phyloP scores from a whole-genome alignment of 768 basidiomycete species.

The Auricularia auricula-judae region DNA sequence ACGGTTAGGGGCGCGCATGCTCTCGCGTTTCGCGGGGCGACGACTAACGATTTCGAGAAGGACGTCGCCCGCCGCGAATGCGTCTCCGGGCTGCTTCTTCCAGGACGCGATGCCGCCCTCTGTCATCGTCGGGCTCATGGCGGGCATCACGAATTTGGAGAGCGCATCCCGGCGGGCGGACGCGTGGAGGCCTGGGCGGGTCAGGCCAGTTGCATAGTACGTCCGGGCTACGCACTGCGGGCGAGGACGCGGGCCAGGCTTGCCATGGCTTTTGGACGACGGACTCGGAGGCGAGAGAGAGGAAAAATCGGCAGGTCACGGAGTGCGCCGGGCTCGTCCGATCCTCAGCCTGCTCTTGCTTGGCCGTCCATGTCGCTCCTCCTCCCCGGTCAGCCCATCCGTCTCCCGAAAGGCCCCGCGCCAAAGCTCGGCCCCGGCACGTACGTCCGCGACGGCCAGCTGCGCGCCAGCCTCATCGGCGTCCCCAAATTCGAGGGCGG shows the following conservation, averaged over 20 bases:
- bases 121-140: conserved; percentile 99
- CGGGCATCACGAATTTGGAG: conserved; percentile 87
- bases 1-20: not conserved
- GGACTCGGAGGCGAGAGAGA: conserved; percentile 6
- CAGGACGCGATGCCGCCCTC: conserved; percentile 96
- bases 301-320: conserved; percentile 16
- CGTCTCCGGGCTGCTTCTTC: conserved; percentile 95
- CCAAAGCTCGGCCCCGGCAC: conserved; percentile 51
- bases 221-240: conserved; percentile 41
- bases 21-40: not conserved
- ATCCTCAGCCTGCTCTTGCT: conserved; percentile 17
- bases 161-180: conserved; percentile 72
- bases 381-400: conserved; percentile 73
- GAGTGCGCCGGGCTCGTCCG: conserved; percentile 14
- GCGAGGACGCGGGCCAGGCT: conserved; percentile 52
- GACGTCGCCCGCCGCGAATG: conserved; percentile 84
- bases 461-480: conserved; percentile 65
- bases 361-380: conserved; percentile 25
- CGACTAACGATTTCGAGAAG: conserved; percentile 79
- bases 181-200: conserved; percentile 59
- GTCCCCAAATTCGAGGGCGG: conserved; percentile 48
- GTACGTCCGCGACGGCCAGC: conserved; percentile 50
- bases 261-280: conserved; percentile 33
- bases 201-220: not conserved
- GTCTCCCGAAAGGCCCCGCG: conserved; percentile 39